Conservation (phyloP, 768 basidiomycete genomes). For the Peribolospora baueri region DNA sequence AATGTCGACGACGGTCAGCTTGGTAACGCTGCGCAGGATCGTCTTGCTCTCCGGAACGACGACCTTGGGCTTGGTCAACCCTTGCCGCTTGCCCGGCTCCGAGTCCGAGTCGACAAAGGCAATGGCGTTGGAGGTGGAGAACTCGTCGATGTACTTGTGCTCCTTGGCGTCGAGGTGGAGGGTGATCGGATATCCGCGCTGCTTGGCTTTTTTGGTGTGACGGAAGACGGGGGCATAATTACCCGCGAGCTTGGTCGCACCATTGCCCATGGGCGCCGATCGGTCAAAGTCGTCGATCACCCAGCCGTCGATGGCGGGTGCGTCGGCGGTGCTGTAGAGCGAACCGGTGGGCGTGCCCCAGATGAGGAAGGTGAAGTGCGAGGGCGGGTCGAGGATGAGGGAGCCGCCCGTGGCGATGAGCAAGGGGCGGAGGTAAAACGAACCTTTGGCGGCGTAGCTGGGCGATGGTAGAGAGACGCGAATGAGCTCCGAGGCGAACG, state of each 20-base stretch:
- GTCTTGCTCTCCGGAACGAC: slow-evolving; percentile 10
- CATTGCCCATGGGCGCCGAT: slow-evolving; percentile 12
- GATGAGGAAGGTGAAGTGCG: slow-evolving; percentile 13
- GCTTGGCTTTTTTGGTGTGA: slow-evolving; percentile 8
- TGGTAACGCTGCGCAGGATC: slow-evolving; percentile 13
- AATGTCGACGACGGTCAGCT: slow-evolving; percentile 11
- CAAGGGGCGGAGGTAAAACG: not conserved
- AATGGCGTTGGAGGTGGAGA: slow-evolving; percentile 14
- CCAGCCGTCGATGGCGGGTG: slow-evolving; percentile 11
- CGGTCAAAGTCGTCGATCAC: slow-evolving; percentile 13
- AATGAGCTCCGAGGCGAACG: slow-evolving; percentile 2
- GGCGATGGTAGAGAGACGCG: not conserved
- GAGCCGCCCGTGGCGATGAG: slow-evolving; percentile 8
- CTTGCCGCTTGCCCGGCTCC: not conserved
- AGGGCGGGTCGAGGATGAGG: slow-evolving; percentile 8
- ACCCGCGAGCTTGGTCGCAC: slow-evolving; percentile 5
- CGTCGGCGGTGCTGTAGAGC: slow-evolving; percentile 11
- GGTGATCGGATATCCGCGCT: slow-evolving; percentile 13
- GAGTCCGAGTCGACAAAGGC: slow-evolving; percentile 1
- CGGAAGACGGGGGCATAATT: slow-evolving; percentile 8
- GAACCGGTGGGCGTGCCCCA: slow-evolving; percentile 11
- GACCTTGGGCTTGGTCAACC: slow-evolving; percentile 6
- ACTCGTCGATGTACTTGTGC: slow-evolving; percentile 13
- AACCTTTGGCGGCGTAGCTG: too few species aligned
- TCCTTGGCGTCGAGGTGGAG: slow-evolving; percentile 10